phyloP scores from a whole-genome alignment of 2,329 filamentous ascomycete species.

The Juglanconis juglandina region DNA sequence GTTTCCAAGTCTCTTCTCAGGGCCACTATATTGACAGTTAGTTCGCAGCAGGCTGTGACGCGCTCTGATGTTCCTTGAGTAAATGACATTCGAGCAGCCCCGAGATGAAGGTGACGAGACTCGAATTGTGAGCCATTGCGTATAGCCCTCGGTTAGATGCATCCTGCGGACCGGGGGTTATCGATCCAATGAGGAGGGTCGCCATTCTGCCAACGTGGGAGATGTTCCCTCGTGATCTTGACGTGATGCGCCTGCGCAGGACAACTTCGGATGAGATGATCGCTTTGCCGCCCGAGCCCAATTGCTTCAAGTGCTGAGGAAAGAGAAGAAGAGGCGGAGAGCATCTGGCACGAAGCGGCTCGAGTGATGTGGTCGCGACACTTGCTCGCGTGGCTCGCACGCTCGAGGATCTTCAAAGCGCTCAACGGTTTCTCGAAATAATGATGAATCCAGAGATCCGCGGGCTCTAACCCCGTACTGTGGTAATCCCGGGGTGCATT shows the following conservation, averaged over 20 bases:
- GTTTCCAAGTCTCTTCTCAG: too few relatives aligned
- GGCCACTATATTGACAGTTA: background rate
- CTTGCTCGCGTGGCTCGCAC: too few relatives aligned
- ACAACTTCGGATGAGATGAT: background rate
- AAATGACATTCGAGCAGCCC: background rate
- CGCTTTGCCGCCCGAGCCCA: background rate
- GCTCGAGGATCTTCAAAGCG: too few relatives aligned
- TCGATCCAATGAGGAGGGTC: background rate
- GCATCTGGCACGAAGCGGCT: background rate
- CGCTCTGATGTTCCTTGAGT: background rate
- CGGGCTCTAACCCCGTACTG: too few relatives aligned
- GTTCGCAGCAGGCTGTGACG: background rate
- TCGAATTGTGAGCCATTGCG: background rate
- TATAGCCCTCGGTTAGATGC: background rate
- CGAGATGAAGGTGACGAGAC: too few relatives aligned
- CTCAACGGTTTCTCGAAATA: too few relatives aligned
- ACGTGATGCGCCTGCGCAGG: conserved; percentile 3
- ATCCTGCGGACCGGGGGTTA: background rate
- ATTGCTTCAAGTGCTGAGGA: background rate
- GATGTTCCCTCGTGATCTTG: conserved; percentile 1
- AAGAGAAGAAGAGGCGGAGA: too few relatives aligned
- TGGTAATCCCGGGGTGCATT: too few relatives aligned
- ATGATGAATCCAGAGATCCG: too few relatives aligned
- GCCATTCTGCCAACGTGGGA: background rate
- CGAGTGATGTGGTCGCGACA: too few relatives aligned